Conservation (phyloP, 805 yeast species). For the Ogataea parapolymorpha region DNA sequence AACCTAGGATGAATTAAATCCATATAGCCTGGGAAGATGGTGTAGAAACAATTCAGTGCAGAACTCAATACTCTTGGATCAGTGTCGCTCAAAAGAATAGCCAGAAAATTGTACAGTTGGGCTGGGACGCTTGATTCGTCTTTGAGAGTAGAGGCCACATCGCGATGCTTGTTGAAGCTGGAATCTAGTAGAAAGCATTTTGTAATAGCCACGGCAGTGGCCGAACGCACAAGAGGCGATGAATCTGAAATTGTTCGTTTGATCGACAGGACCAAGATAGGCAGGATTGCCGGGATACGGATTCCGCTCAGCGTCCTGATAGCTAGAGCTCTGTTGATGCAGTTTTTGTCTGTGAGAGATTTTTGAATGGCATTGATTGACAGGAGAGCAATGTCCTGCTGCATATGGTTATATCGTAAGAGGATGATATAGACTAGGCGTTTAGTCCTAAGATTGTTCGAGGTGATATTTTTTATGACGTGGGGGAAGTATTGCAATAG, state of each 20-base stretch:
- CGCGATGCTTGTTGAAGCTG: conserved; percentile 19
- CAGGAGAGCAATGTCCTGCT: conserved; percentile 85
- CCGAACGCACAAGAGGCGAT: conserved; percentile 73
- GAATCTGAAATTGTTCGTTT: conserved; percentile 66
- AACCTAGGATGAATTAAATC: conserved; percentile 70
- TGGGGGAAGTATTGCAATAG: conserved; percentile 65
- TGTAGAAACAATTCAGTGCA: conserved; percentile 55
- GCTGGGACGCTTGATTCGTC: conserved; percentile 39
- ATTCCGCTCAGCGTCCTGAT: conserved; percentile 82
- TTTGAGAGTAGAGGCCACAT: conserved; percentile 11
- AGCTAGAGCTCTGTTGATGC: conserved; percentile 67
- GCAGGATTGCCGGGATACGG: conserved; percentile 73
- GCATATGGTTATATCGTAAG: conserved; percentile 70
- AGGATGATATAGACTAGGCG: conserved; percentile 76
- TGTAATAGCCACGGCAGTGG: conserved; percentile 72
- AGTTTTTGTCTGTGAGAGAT: conserved; percentile 64
- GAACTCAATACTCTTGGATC: conserved; percentile 67
- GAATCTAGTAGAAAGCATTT: conserved; percentile 45
- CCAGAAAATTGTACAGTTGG: conserved; percentile 50
- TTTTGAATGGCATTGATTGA: conserved; percentile 92
- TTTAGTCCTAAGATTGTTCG: conserved; percentile 59
- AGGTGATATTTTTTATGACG: conserved; percentile 83
- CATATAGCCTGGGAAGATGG: conserved; percentile 53
- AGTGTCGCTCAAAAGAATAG: conserved; percentile 58
- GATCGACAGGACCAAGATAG: conserved; percentile 72